These are phyloP conservation scores for Pseudovirgaria hyperparasitica DNA, from an alignment of 2,329 filamentous ascomycete genomes.

Conservation along the genomic window DNA sequence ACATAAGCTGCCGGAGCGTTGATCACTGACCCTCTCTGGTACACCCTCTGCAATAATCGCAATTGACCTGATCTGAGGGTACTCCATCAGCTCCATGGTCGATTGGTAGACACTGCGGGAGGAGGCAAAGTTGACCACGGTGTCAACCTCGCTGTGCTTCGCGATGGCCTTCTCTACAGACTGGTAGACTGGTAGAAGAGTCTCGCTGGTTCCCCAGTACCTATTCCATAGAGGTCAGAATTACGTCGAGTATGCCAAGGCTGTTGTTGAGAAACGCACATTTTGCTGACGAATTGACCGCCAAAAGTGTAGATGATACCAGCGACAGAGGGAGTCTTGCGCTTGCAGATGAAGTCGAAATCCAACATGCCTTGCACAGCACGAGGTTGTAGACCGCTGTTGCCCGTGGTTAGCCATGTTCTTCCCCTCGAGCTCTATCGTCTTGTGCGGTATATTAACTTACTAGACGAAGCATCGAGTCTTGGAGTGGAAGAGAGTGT, in stretches of 20 bases:
- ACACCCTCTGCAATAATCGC: constrained; percentile 99
- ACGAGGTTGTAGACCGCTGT: constrained; percentile 82
- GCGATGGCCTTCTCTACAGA: constrained; percentile 79
- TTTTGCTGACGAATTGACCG: constrained; percentile 99
- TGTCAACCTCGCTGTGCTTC: constrained; percentile 96
- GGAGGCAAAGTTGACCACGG: constrained; percentile 98
- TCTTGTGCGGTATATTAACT: constrained; percentile 20
- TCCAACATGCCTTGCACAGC: constrained; percentile 59
- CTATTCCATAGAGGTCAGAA: constrained; percentile 16
- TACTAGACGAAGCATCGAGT: constrained; percentile 98
- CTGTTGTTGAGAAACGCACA: constrained; percentile 41
- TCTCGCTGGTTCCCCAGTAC: constrained; percentile 99
- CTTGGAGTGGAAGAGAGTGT: constrained; percentile 97
- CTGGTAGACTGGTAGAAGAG: constrained; percentile 96
- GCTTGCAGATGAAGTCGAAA: constrained; percentile 99
- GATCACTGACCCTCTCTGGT: constrained; percentile 70
- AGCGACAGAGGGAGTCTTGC: constrained; percentile 86
- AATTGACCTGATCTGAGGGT: constrained; percentile 94
- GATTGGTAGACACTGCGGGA: constrained; percentile 97
- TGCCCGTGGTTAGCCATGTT: constrained; percentile 3
- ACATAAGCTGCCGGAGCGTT: constrained; percentile 7
- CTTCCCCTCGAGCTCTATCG: constrained; percentile 1
- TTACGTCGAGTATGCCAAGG: constrained; percentile 4
- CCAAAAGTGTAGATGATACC: constrained; percentile 99
- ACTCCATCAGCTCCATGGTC: constrained; percentile 97